Conservation (phyloP, 2,329 filamentous ascomycete species). For the Fusarium abutilonis region DNA sequence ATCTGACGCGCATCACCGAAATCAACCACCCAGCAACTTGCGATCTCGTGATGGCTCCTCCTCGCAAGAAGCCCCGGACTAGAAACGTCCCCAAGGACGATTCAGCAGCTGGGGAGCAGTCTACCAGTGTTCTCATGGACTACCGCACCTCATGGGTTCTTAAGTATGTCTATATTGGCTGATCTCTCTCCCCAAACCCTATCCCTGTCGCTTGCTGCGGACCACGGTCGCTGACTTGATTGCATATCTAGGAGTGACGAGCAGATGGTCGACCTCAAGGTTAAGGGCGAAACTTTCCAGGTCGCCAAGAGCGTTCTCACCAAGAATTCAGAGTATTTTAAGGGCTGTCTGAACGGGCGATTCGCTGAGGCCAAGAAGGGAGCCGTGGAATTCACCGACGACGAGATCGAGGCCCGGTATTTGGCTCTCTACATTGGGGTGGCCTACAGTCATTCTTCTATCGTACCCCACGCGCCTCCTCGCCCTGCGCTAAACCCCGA, state of each 20-base stretch:
- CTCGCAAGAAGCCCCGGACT: conserved; percentile 35
- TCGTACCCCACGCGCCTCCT: conserved; percentile 46
- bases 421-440: conserved; percentile 50
- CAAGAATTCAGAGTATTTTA: conserved; percentile 50
- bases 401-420: conserved; percentile 49
- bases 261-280: conserved; percentile 46
- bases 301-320: conserved; percentile 47
- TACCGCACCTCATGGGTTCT: conserved; percentile 50
- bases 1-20: not conserved
- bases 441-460: conserved; percentile 49
- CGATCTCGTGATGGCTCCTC: conserved; percentile 22
- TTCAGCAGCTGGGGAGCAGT: conserved; percentile 29
- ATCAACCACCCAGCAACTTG: not conserved
- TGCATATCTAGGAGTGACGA: conserved; percentile 43
- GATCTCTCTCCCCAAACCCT: not conserved
- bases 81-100: conserved; percentile 27
- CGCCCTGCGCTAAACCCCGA: conserved; percentile 42
- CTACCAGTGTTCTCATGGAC: conserved; percentile 45
- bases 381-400: conserved; percentile 41
- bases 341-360: conserved; percentile 42
- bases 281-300: conserved; percentile 45
- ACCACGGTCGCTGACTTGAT: conserved; percentile 4
- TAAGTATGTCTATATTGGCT: conserved; percentile 42
- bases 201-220: not conserved
- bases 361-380: conserved; percentile 46